Evolutionary conservation across 257 asterid species (phyloP).

Genomic region (Cordia subcordata): DNA sequence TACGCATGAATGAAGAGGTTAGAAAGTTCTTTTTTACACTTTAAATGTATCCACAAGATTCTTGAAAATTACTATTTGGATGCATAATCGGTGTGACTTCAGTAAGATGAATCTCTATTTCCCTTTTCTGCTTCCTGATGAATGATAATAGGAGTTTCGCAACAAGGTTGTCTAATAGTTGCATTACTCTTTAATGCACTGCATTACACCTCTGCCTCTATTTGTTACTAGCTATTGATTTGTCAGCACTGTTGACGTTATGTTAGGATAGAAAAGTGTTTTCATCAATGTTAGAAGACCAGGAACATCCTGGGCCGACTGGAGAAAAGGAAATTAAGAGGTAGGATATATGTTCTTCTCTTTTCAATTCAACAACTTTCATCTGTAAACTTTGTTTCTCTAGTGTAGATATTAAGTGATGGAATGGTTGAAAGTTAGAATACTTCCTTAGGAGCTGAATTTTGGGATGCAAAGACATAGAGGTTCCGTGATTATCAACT

Average conservation of each 20-base stretch:
- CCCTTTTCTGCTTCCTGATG: not conserved
- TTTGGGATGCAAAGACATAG: not conserved
- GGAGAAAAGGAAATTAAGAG: constrained; percentile 12
- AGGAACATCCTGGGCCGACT: constrained; percentile 9
- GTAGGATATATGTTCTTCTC: not conserved
- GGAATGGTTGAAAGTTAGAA: not conserved
- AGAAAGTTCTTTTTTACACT: not conserved
- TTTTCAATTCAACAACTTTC: too few relatives aligned
- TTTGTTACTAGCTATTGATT: not conserved
- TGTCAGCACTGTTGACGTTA: not conserved
- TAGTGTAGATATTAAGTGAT: not conserved
- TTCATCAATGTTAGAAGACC: constrained; percentile 20
- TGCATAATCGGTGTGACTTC: not conserved
- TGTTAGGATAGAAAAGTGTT: constrained; percentile 28
- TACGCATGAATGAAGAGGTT: constrained; percentile 34
- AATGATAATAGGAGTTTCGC: not conserved
- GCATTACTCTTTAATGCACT: not conserved
- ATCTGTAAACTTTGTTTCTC: too few relatives aligned
- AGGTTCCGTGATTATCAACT: not conserved
- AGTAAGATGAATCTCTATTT: not conserved
- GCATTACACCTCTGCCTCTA: not conserved
- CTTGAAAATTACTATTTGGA: not conserved
- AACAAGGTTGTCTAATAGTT: too few relatives aligned
- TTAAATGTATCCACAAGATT: not conserved
- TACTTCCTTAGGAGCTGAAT: not conserved